Base-by-base conservation (phyloP, 1,139 yeast species). In the Taiozyma sp. region DNA sequence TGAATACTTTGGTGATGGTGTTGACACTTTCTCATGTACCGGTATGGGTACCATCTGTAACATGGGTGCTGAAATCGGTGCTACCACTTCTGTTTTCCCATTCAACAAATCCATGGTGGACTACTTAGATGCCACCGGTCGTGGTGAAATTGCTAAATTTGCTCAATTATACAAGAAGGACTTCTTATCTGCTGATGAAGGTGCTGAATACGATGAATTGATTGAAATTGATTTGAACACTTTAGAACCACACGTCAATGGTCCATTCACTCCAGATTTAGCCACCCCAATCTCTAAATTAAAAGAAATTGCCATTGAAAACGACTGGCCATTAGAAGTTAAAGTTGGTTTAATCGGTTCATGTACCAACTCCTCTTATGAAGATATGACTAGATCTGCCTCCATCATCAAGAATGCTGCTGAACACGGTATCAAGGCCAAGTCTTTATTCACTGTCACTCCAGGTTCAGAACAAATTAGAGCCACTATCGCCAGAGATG, bases 31-130 rank as follows among this genome's bases (percentile, higher is more conserved):
- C 75, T 88, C 97, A 47, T 90, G 97, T 77, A 91, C 99, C 59
- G 99, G 99, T 83, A 91, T 91, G 99, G 99, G 95, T 73, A 91
- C 99, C 67, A 93, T 91, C 75, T 91, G 99, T 84, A 91, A 91
- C 76, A 91, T 91, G 99, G 99, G 99, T 83, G 99, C 99, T 62
- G 99, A 91, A 77, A 89, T 91, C 64, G 99, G 99, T 80, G 99
- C 98, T 57, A 91, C 99, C 61, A 93, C 99, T 56, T 93, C 98
- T 50, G 91, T 88, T 60, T 93, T 93, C 96, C 99, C 99, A 74
- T 90, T 77, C 85, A 89, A 89, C 80, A 76, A 83, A 64, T 84
- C 96, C 59, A 89, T 89, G 96, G 83, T 75, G 69, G 88, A 86
- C 60, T 93, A 88, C 79, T 81, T 93, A 74, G 74, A 81, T 62